Percentiles rank a stretch among this genome's conserved stretches.
These are phyloP conservation scores for Begonia fuchsioides DNA, from an alignment of 306 rosid genomes.

Conservation along the genomic window DNA sequence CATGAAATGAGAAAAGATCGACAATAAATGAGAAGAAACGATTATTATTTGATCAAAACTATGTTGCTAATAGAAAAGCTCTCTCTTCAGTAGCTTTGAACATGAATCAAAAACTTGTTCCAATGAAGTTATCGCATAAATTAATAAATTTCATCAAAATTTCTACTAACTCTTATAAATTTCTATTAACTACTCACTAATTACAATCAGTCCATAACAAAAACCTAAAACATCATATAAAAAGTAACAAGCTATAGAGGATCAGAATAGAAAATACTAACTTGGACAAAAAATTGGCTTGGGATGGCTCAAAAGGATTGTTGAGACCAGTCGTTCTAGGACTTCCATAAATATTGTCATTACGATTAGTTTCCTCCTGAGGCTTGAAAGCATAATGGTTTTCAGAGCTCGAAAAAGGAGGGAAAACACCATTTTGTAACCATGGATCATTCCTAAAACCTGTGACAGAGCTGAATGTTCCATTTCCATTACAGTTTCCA, in stretches of 20 bases:
- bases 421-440: slow-evolving; percentile 53
- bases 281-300: slow-evolving; percentile 64
- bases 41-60: no score
- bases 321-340: slow-evolving; percentile 37
- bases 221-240: slow-evolving; percentile 1
- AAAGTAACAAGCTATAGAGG: neutral
- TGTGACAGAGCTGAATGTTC: slow-evolving; percentile 46
- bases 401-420: slow-evolving; percentile 54
- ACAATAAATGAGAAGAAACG: no score
- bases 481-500: slow-evolving; percentile 58
- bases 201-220: neutral
- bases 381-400: slow-evolving; percentile 23
- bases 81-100: no score
- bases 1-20: no score
- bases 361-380: slow-evolving; percentile 57
- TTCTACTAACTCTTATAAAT: no score
- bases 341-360: no score
- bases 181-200: no score
- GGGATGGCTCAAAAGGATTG: slow-evolving; percentile 50
- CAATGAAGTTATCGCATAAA: no score
- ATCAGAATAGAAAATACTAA: slow-evolving; percentile 30
- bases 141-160: no score
- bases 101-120: no score
- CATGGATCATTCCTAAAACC: slow-evolving; percentile 68
- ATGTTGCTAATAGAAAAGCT: no score